Percentiles rank a stretch among this genome's conserved stretches.
These are phyloP conservation scores for Microbotryum silenes-acaulis DNA, from an alignment of 1,284 basidiomycete species.

Conservation along the genomic window DNA sequence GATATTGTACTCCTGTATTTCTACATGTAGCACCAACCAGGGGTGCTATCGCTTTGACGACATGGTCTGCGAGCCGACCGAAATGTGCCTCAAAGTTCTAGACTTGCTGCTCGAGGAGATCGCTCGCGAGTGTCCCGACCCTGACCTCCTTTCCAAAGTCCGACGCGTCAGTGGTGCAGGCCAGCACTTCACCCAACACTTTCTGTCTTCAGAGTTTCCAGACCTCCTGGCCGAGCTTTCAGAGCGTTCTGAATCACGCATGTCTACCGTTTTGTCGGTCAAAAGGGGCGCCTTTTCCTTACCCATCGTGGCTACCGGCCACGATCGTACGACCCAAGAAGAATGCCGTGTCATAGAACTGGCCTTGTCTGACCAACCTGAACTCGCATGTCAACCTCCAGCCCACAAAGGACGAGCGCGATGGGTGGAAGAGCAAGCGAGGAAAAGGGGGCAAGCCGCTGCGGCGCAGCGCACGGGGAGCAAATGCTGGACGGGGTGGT, in stretches of 20 bases:
- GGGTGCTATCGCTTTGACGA: slow-evolving; percentile 47
- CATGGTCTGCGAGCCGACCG: slow-evolving; percentile 70
- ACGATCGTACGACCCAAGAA: no score
- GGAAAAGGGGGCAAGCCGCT: background rate
- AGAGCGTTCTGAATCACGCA: background rate
- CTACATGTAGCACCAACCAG: background rate
- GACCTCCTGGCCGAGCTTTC: slow-evolving; percentile 1
- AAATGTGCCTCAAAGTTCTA: slow-evolving; percentile 75
- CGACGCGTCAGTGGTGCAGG: slow-evolving; percentile 64
- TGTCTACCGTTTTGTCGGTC: slow-evolving; percentile 7
- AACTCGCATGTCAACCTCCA: no score
- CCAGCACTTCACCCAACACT: slow-evolving; percentile 42
- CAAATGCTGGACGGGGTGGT: slow-evolving; percentile 11
- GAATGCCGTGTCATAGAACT: no score
- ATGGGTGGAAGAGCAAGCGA: no score
- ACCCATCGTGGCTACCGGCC: no score
- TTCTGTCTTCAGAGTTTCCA: slow-evolving; percentile 7
- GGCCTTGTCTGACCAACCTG: no score
- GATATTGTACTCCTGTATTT: no score
- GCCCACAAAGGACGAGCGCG: no score
- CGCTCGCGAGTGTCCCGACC: slow-evolving; percentile 46
- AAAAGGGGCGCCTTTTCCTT: no score
- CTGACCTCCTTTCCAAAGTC: slow-evolving; percentile 55
- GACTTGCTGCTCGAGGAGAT: slow-evolving; percentile 67
- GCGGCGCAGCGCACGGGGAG: slow-evolving; percentile 1